phyloP scores from a whole-genome alignment of 108 stramenopile species.

The Thalassiosira profunda region DNA sequence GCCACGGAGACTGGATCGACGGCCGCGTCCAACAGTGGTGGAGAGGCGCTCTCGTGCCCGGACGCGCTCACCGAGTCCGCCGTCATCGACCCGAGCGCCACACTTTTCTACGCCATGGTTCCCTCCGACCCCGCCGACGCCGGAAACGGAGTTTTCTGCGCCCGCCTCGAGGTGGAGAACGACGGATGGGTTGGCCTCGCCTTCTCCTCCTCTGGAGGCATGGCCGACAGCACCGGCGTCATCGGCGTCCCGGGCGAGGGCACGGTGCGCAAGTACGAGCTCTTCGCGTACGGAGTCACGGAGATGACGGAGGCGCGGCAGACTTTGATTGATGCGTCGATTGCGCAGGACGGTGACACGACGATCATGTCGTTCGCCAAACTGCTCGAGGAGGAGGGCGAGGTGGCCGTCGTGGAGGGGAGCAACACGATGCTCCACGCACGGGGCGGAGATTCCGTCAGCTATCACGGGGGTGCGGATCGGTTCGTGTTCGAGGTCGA shows the following conservation, averaged over 20 bases:
- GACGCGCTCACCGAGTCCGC: too few relatives aligned
- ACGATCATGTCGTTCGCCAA: constrained; percentile 9
- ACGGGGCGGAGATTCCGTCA: too few relatives aligned
- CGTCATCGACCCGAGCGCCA: neutral
- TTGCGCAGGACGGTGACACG: neutral
- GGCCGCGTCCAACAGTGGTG: too few relatives aligned
- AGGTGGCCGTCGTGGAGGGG: neutral
- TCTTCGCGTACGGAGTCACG: neutral
- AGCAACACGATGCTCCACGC: neutral
- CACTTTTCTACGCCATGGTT: neutral
- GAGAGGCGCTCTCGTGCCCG: too few relatives aligned
- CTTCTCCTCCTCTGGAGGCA: constrained; percentile 2
- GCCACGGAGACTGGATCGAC: neutral
- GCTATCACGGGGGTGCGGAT: too few relatives aligned
- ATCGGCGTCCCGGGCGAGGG: constrained; percentile 20
- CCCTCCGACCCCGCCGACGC: neutral
- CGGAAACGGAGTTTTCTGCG: constrained; percentile 18
- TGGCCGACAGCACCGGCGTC: constrained; percentile 18
- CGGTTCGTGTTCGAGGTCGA: too few relatives aligned
- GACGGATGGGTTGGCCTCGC: constrained; percentile 25
- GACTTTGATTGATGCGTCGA: neutral
- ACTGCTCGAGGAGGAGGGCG: neutral
- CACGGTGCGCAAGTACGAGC: constrained; percentile 16
- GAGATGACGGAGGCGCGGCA: neutral
- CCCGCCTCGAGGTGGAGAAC: constrained; percentile 7